phyloP scores from a whole-genome alignment of 2,329 filamentous ascomycete genomes.

The Aspergillus alliaceus region DNA sequence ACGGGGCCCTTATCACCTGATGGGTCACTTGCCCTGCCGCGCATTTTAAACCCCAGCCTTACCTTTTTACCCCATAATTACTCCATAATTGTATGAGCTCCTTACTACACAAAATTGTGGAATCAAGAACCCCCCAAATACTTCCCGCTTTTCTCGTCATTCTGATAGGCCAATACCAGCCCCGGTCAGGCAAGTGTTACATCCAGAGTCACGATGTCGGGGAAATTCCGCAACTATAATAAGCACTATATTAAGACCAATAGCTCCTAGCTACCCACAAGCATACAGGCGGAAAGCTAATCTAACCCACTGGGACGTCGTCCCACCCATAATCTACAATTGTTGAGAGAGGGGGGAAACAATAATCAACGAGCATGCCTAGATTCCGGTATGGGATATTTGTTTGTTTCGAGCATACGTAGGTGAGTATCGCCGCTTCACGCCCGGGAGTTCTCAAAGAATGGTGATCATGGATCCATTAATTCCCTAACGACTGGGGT shows the following conservation, averaged over 20 bases:
- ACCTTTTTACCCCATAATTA: too few relatives aligned
- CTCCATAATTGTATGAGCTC: too few relatives aligned
- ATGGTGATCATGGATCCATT: too few relatives aligned
- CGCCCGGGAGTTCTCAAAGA: too few relatives aligned
- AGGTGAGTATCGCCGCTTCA: too few relatives aligned
- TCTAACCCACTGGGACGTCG: not conserved
- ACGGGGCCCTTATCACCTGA: conserved; percentile 15
- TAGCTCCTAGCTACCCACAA: not conserved
- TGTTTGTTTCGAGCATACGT: too few relatives aligned
- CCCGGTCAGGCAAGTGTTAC: not conserved
- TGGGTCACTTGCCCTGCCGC: not conserved
- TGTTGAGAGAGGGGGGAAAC: not conserved
- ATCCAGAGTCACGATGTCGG: not conserved
- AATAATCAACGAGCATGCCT: not conserved
- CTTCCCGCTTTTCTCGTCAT: not conserved
- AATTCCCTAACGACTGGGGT: too few relatives aligned
- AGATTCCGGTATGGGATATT: too few relatives aligned
- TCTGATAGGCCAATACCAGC: not conserved
- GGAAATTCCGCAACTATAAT: not conserved
- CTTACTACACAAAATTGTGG: too few relatives aligned
- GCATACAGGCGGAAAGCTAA: not conserved
- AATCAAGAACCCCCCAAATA: too few relatives aligned
- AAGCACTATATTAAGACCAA: not conserved
- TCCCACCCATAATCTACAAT: not conserved
- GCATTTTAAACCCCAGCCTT: not conserved